Conservation (phyloP, 306 rosid species). For the Sesbania bispinosa region DNA sequence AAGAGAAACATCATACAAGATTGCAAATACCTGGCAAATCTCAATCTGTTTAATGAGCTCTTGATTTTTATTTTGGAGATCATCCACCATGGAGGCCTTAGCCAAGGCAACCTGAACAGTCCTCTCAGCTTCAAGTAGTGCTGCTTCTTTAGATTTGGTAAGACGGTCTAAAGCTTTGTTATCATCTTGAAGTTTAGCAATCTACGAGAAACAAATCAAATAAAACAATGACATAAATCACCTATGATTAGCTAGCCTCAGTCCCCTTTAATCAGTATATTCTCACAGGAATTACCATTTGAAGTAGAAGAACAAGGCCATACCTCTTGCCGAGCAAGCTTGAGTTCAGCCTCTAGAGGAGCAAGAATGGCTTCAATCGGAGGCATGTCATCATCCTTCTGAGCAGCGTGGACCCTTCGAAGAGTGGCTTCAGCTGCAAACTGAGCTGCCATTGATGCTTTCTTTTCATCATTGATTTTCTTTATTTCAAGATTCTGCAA, state of each 20-base stretch:
- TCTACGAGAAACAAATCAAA: slow-evolving; percentile 47
- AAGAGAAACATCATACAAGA: not conserved
- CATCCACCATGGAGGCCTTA: slow-evolving; percentile 99
- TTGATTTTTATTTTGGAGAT: slow-evolving; percentile 97
- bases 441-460: slow-evolving; percentile 99
- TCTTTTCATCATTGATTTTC: slow-evolving; percentile 99
- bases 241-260: not conserved
- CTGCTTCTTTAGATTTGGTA: slow-evolving; percentile 99
- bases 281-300: not conserved
- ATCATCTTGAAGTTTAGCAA: slow-evolving; percentile 97
- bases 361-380: slow-evolving; percentile 99
- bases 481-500: slow-evolving; percentile 97
- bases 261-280: slow-evolving; percentile 5
- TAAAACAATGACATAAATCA: slow-evolving; percentile 27
- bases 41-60: slow-evolving; percentile 96
- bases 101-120: slow-evolving; percentile 96
- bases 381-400: slow-evolving; percentile 99
- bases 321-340: slow-evolving; percentile 98
- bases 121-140: slow-evolving; percentile 93
- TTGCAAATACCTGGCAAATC: slow-evolving; percentile 83
- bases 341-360: slow-evolving; percentile 98
- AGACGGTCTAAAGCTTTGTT: slow-evolving; percentile 97
- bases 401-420: slow-evolving; percentile 99
- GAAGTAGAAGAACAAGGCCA: slow-evolving; percentile 8
- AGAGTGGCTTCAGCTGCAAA: slow-evolving; percentile 99